These are phyloP conservation scores for Epichloe aotearoae DNA, from an alignment of 2,329 filamentous ascomycete species.

Conservation along the genomic window DNA sequence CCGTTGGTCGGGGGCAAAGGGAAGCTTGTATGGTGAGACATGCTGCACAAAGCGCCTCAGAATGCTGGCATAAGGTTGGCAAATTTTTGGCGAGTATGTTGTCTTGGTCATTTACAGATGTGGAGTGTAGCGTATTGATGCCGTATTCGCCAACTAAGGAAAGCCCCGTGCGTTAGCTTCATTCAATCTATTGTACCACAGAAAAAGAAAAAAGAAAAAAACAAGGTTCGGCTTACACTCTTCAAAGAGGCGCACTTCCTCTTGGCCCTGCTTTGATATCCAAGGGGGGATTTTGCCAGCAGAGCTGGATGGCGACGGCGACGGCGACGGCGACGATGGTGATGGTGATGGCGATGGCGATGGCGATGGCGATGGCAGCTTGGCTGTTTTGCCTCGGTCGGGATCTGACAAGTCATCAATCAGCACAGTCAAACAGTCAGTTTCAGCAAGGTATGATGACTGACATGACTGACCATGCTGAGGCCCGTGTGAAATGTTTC, in stretches of 20 bases:
- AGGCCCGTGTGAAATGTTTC: neutral
- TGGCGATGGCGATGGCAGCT: too few species aligned
- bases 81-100: neutral
- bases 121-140: neutral
- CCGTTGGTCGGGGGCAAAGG: neutral
- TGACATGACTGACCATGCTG: neutral
- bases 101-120: slow-evolving; percentile 1
- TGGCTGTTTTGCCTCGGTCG: neutral
- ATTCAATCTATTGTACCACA: neutral
- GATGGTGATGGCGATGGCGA: too few species aligned
- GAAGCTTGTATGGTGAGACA: slow-evolving; percentile 1
- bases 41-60: neutral
- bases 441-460: too few species aligned
- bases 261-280: neutral
- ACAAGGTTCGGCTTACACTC: neutral
- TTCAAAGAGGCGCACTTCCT: neutral
- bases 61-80: neutral
- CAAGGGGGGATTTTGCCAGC: neutral
- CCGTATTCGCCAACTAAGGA: neutral
- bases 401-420: neutral
- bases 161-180: neutral
- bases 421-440: too few species aligned
- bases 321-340: too few species aligned
- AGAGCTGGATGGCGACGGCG: neutral
- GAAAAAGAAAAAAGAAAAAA: neutral